These are phyloP conservation scores for Nicotiana tabacum DNA, from an alignment of 257 asterid genomes.

Conservation along the genomic window DNA sequence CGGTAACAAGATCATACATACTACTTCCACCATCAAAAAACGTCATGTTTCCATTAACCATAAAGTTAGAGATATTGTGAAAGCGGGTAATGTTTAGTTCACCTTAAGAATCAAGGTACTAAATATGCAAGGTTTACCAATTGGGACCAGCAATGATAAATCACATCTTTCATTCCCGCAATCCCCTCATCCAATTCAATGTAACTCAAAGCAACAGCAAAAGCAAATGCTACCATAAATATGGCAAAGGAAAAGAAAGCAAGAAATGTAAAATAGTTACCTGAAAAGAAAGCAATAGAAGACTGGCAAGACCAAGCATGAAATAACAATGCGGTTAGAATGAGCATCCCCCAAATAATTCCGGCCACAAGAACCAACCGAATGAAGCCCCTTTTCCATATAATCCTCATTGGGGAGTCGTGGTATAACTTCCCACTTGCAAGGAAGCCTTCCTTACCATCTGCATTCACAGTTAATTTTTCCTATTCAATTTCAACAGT, in stretches of 20 bases:
- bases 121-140: not conserved
- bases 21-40: not conserved
- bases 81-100: not conserved
- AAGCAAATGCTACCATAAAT: not conserved
- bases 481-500: not conserved
- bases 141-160: not conserved
- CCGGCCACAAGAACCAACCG: constrained; percentile 38
- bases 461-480: constrained; percentile 9
- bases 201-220: not conserved
- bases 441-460: constrained; percentile 15
- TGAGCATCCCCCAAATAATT: constrained; percentile 41
- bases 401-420: constrained; percentile 32
- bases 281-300: constrained; percentile 38
- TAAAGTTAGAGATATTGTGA: not conserved
- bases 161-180: not conserved
- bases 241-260: not conserved
- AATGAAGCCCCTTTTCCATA: constrained; percentile 45
- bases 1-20: not conserved
- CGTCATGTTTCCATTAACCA: not conserved
- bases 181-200: not conserved
- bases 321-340: constrained; percentile 32
- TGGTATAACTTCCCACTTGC: constrained; percentile 24
- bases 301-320: constrained; percentile 52
- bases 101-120: not conserved
- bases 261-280: constrained; percentile 8